These are phyloP conservation scores for Mycena belliarum DNA, from an alignment of 768 basidiomycete species.

Conservation along the genomic window DNA sequence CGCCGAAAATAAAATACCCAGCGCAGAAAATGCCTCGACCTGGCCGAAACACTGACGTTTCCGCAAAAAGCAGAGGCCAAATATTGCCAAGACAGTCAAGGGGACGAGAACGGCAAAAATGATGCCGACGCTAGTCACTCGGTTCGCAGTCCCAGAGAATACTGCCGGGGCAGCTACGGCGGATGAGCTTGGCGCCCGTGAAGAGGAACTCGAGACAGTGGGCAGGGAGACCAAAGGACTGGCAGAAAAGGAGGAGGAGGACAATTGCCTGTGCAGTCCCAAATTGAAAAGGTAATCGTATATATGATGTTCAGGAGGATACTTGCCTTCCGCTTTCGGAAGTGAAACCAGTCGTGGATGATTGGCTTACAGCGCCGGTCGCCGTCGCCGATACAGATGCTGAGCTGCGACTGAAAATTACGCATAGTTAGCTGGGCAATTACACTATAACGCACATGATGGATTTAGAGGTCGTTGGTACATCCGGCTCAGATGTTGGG, in stretches of 20 bases:
- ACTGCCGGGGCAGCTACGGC: background rate
- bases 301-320: too few relatives aligned
- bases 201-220: too few relatives aligned
- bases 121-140: background rate
- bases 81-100: background rate
- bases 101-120: conserved; percentile 1
- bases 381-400: background rate
- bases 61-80: background rate
- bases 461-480: background rate
- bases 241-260: too few relatives aligned
- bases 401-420: background rate
- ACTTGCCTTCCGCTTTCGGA: too few relatives aligned
- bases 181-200: too few relatives aligned
- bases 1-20: background rate
- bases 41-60: background rate
- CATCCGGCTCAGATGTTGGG: too few relatives aligned
- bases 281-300: too few relatives aligned
- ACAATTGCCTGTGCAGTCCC: too few relatives aligned
- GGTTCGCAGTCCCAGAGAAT: background rate
- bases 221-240: too few relatives aligned
- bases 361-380: too few relatives aligned
- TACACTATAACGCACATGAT: background rate
- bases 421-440: background rate
- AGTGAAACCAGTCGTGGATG: too few relatives aligned
- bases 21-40: background rate